Conservation (phyloP, 2,329 filamentous ascomycete species). For the Pseudogymnoascus sp. region DNA sequence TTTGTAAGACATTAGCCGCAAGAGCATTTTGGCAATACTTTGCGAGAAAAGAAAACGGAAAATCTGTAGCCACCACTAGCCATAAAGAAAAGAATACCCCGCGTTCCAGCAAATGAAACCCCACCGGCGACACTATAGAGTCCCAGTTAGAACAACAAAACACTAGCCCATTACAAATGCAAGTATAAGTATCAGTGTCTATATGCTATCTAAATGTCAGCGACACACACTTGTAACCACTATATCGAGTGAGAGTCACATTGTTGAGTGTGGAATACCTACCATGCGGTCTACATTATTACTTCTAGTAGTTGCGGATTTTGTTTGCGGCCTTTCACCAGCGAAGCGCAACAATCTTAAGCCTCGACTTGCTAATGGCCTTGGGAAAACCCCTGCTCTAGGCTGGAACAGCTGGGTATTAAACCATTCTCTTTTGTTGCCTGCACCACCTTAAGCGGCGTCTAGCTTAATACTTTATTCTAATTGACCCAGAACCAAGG, state of each 20-base stretch:
- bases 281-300: background rate
- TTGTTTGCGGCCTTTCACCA: background rate
- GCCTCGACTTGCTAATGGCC: conserved; percentile 16
- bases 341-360: background rate
- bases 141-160: too few species aligned
- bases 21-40: too few species aligned
- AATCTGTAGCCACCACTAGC: too few species aligned
- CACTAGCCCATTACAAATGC: too few species aligned
- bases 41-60: too few species aligned
- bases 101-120: too few species aligned
- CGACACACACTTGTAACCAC: background rate
- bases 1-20: too few species aligned
- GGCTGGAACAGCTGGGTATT: conserved; percentile 19
- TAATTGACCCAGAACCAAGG: background rate
- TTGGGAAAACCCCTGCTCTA: conserved; percentile 17
- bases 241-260: background rate
- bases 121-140: too few species aligned
- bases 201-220: background rate
- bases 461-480: background rate
- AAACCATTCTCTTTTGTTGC: background rate
- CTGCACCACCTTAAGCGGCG: background rate
- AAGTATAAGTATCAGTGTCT: background rate
- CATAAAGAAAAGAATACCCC: too few species aligned
- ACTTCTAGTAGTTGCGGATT: background rate
- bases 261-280: background rate